These are phyloP conservation scores for Cardamine resedifolia DNA, from an alignment of 345 rosid species.

Conservation along the genomic window DNA sequence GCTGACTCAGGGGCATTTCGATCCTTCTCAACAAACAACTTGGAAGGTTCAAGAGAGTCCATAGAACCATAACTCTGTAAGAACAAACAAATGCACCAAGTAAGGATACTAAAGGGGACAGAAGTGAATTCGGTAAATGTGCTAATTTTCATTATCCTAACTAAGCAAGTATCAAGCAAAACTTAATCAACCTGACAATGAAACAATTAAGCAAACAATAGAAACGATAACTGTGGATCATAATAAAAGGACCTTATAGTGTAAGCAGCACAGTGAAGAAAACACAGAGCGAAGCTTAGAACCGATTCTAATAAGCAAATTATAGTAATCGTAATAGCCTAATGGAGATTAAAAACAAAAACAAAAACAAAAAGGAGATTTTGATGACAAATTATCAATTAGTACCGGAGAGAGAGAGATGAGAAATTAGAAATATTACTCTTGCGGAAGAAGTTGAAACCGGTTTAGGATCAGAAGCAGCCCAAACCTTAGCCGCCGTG, in stretches of 20 bases:
- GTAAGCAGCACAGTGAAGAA: constrained; percentile 13
- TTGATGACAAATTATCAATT: constrained; percentile 1
- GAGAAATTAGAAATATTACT: constrained; percentile 37
- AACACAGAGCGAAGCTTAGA: constrained; percentile 1
- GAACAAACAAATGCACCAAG: background rate
- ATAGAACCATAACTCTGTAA: constrained; percentile 64
- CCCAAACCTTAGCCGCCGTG: constrained; percentile 51
- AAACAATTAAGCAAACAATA: constrained; percentile 7
- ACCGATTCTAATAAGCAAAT: background rate
- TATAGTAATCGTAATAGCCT: background rate
- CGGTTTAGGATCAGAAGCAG: constrained; percentile 45
- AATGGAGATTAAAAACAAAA: background rate
- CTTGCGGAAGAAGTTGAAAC: constrained; percentile 42
- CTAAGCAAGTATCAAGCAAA: background rate
- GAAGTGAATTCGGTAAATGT: background rate
- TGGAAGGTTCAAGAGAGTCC: constrained; percentile 65
- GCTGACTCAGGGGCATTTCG: constrained; percentile 37
- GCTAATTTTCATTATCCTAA: background rate
- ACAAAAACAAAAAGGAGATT: background rate
- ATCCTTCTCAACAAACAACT: constrained; percentile 55
- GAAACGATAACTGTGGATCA: background rate
- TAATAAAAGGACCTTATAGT: background rate
- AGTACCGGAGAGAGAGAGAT: background rate
- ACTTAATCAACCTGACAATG: background rate
- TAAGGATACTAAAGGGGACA: background rate